Evolutionary conservation across 305 asterid genomes (phyloP), one percentile per base, ranked within the genome.

Genomic region (Solanum aculeatissimum): DNA sequence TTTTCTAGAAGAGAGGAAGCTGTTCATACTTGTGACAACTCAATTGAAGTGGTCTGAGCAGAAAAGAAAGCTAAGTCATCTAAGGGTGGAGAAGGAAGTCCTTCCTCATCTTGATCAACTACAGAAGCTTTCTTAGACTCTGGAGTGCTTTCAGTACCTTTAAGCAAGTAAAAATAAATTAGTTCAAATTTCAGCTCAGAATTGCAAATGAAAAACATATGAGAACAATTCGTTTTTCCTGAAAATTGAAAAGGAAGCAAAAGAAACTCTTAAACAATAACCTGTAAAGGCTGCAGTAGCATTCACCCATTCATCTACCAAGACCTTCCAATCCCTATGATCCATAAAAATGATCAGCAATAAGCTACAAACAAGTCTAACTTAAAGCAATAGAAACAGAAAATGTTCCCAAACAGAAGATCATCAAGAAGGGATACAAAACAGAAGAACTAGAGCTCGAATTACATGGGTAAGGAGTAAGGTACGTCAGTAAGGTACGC

Each of bases 61-160:
- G 95, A 83, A 85, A 95, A 91, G 89, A 95, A 94, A 66, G 92
- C 96, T 62, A 95, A 97, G 86, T 92, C 98, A 54, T 97, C 99
- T 27, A 97, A 87, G 16, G 99, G 99, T 18, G 99, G 99, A 87
- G 98, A 97, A 45, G 99, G 99, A 14, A 97, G 93, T 25, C 99
- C 99, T 87, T 90, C 98, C 86, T 84, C 81, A 66, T 95, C 98
- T 51, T 95, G 94, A 83, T 94, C 92, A 80, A 90, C 87, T 69
- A 65, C 89, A 51, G 97, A 91, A 9, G 94, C 89, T 88, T 93
- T 95, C 69, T 85, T 91, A 43, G 98, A 94, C 83, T 97, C 98
- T 5, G 97, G 88, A 45, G 92, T 92, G 82, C 89, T 88, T 87
- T 90, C 97, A 79, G 90, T 87, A 86, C 88, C 81, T 70, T 38